A percentile compares a stretch with the other conserved stretches of the same genome.
Conservation (phyloP, 768 basidiomycete genomes). For the Auricularia auricula-judae region DNA sequence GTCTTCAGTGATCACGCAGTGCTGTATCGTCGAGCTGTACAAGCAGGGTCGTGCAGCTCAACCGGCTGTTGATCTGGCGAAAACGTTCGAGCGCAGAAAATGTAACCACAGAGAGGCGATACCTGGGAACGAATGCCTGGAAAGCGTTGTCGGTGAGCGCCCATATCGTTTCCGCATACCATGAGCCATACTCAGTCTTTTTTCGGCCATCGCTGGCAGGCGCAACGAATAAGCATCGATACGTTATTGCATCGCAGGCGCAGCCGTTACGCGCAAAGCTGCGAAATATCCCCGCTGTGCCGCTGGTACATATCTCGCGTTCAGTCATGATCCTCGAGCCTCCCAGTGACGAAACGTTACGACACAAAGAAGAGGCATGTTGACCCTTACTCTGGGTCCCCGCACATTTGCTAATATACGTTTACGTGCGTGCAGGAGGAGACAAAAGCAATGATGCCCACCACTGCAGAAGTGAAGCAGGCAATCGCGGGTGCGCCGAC, state of each 20-base stretch:
- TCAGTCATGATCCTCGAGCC: conserved; percentile 91
- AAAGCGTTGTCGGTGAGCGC: conserved; percentile 64
- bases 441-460: conserved; percentile 44
- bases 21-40: conserved; percentile 91
- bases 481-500: conserved; percentile 19
- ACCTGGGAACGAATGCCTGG: conserved; percentile 71
- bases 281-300: conserved; percentile 70
- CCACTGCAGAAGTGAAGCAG: conserved; percentile 35
- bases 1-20: conserved; percentile 90
- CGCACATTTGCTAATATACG: conserved; percentile 1
- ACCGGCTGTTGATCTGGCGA: conserved; percentile 76
- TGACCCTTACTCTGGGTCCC: not conserved
- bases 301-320: conserved; percentile 84
- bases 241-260: conserved; percentile 80
- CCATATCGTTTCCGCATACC: conserved; percentile 3
- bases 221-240: conserved; percentile 81
- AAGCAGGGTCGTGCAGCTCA: conserved; percentile 67
- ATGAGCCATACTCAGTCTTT: not conserved
- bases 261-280: conserved; percentile 57
- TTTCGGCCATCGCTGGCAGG: conserved; percentile 33
- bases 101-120: conserved; percentile 93
- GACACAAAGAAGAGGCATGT: conserved; percentile 51
- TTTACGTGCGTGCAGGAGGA: conserved; percentile 39
- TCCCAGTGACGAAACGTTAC: conserved; percentile 66
- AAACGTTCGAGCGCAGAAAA: conserved; percentile 83